Conservation (phyloP, 768 basidiomycete species). For the Royoungia palumana region DNA sequence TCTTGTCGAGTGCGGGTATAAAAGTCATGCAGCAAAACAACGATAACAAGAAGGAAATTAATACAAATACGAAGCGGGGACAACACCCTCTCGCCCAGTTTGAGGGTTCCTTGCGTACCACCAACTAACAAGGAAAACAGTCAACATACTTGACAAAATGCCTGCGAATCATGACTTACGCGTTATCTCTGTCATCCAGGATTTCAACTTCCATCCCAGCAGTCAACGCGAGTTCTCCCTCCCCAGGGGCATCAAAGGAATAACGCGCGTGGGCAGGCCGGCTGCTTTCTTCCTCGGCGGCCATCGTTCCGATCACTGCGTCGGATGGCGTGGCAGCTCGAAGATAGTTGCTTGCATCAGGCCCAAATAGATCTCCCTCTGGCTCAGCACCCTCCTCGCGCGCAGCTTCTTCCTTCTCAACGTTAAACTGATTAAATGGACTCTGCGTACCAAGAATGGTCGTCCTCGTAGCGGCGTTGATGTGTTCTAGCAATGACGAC, state of each 20-base stretch:
- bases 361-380: conserved; percentile 56
- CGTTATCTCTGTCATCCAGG: conserved; percentile 74
- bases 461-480: conserved; percentile 84
- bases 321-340: conserved; percentile 83
- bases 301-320: conserved; percentile 56
- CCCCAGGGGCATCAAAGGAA: conserved; percentile 75
- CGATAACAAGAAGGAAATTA: conserved; percentile 40
- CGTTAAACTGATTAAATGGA: conserved; percentile 34
- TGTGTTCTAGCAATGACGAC: conserved; percentile 84
- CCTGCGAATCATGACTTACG: conserved; percentile 45
- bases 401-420: conserved; percentile 52
- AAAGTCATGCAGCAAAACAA: conserved; percentile 28
- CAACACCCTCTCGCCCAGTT: conserved; percentile 82
- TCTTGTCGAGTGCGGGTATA: conserved; percentile 39
- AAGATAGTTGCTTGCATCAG: conserved; percentile 73
- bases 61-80: conserved; percentile 89
- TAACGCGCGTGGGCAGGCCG: conserved; percentile 79
- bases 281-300: conserved; percentile 59
- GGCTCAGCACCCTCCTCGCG: conserved; percentile 36
- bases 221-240: conserved; percentile 71
- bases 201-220: conserved; percentile 72
- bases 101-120: conserved; percentile 86
- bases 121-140: conserved; percentile 58
- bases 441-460: conserved; percentile 65
- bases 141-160: conserved; percentile 5